Conservation (phyloP, 2,329 filamentous ascomycete species). For the Ambrosiella xylebori region DNA sequence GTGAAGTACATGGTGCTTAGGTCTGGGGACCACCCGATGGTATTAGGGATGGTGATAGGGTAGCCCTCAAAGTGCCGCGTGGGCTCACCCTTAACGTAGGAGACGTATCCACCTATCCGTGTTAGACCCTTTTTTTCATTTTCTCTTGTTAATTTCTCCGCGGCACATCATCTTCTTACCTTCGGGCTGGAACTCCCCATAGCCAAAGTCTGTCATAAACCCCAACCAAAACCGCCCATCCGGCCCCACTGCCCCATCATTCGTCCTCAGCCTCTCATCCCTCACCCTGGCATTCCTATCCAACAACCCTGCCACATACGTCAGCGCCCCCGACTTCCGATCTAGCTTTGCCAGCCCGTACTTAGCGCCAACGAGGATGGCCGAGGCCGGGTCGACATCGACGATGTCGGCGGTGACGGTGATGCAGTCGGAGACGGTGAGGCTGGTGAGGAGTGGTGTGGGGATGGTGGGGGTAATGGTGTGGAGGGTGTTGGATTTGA, state of each 20-base stretch:
- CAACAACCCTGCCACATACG: conserved; percentile 33
- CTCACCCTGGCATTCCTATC: conserved; percentile 17
- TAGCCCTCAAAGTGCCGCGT: conserved; percentile 44
- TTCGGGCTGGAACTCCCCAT: conserved; percentile 41
- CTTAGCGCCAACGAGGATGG: conserved; percentile 66
- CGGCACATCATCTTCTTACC: conserved; percentile 21
- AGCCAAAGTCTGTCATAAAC: conserved; percentile 59
- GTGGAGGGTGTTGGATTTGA: conserved; percentile 60
- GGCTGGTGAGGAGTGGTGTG: conserved; percentile 43
- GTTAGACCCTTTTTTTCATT: neutral
- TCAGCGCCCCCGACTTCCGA: conserved; percentile 36
- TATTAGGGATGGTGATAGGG: conserved; percentile 72
- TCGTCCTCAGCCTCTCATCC: conserved; percentile 45
- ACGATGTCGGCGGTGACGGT: conserved; percentile 67
- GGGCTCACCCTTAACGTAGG: conserved; percentile 42
- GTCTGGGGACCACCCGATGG: conserved; percentile 62
- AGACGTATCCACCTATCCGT: conserved; percentile 49
- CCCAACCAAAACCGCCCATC: conserved; percentile 73
- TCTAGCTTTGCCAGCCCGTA: conserved; percentile 66
- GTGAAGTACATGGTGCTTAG: conserved; percentile 66
- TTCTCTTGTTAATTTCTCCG: neutral
- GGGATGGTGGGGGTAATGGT: conserved; percentile 51
- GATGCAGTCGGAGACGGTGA: conserved; percentile 35
- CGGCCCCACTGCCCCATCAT: conserved; percentile 69
- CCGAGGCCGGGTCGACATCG: conserved; percentile 40